Conservation (phyloP, 177 flowering plant genomes). For the Tripterygium wilfordii region DNA sequence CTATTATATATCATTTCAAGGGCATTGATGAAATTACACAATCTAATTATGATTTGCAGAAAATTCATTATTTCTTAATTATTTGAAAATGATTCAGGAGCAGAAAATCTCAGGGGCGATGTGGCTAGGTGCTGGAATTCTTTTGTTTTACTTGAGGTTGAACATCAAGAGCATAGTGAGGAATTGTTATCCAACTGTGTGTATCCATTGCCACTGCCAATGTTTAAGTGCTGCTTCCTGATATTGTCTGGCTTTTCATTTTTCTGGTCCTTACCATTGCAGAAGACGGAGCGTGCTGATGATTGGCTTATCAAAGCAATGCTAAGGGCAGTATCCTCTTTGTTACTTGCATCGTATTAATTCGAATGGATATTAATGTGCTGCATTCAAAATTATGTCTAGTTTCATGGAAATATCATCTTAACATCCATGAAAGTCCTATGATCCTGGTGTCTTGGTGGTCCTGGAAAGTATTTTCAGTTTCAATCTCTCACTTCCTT, state of each 20-base stretch:
- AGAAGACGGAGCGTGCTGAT: conserved; percentile 66
- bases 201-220: conserved; percentile 14
- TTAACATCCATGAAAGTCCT: conserved; percentile 48
- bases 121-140: conserved; percentile 64
- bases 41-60: no score
- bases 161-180: conserved; percentile 44
- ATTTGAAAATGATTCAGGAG: no score
- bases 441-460: conserved; percentile 68
- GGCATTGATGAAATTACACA: no score
- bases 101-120: conserved; percentile 48
- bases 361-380: no score
- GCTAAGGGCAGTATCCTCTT: conserved; percentile 81
- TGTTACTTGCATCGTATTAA: background rate
- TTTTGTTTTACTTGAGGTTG: conserved; percentile 53
- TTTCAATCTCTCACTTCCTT: conserved; percentile 68
- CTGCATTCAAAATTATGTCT: no score
- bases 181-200: conserved; percentile 74
- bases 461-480: conserved; percentile 76
- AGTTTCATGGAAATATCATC: no score
- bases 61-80: no score
- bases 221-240: conserved; percentile 6
- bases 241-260: conserved; percentile 1
- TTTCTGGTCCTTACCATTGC: conserved; percentile 19
- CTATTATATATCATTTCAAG: no score
- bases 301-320: conserved; percentile 68